Conservation (phyloP, 2,329 filamentous ascomycete species). For the Didymella sp. region DNA sequence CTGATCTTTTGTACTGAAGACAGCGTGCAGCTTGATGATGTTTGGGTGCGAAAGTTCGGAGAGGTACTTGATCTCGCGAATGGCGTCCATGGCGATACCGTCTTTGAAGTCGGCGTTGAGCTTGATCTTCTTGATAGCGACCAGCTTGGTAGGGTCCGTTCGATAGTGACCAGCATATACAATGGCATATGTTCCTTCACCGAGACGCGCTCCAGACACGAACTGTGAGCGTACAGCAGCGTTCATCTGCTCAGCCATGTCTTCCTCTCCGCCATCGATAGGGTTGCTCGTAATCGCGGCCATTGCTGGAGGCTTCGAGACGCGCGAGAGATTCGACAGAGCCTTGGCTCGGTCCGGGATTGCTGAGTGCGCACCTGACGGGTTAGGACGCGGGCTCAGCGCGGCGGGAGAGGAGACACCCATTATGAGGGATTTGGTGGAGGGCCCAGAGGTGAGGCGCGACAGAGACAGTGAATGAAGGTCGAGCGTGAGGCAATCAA, state of each 20-base stretch:
- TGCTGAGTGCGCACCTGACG: conserved; percentile 24
- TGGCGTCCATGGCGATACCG: conserved; percentile 90
- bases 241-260: conserved; percentile 59
- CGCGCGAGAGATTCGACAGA: conserved; percentile 43
- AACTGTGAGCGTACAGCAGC: conserved; percentile 76
- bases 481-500: not conserved
- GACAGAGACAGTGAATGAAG: not conserved
- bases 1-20: conserved; percentile 95
- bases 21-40: conserved; percentile 89
- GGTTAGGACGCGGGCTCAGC: conserved; percentile 39
- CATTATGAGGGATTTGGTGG: conserved; percentile 24
- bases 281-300: conserved; percentile 27
- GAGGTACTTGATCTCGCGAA: conserved; percentile 94
- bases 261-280: conserved; percentile 32
- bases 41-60: conserved; percentile 95
- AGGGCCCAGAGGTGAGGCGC: conserved; percentile 12
- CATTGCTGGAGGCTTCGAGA: conserved; percentile 25
- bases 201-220: conserved; percentile 89
- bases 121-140: conserved; percentile 95
- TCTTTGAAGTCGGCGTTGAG: conserved; percentile 85
- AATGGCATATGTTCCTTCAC: conserved; percentile 95
- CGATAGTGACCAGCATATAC: conserved; percentile 89
- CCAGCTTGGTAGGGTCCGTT: conserved; percentile 71
- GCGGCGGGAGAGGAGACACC: conserved; percentile 33
- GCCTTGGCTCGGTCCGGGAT: conserved; percentile 39